Conservation (phyloP, 192 early-diverging fungal species). For the Gigaspora rosea region DNA sequence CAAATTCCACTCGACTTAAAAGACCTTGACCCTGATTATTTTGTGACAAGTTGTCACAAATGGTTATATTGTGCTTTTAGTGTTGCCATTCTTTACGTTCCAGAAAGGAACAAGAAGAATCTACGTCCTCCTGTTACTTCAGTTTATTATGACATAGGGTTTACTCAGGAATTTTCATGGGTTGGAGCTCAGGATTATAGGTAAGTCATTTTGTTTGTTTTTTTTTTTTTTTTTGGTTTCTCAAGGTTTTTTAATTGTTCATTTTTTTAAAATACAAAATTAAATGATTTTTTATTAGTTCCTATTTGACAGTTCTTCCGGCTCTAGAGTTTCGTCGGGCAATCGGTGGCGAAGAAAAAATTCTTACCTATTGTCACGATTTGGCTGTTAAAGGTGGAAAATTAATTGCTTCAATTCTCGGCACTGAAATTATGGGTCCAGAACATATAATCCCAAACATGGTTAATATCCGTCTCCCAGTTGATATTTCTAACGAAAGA, state of each 20-base stretch:
- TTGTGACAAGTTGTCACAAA: conserved; percentile 70
- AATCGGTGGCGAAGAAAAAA: conserved; percentile 62
- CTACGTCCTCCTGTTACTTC: conserved; percentile 53
- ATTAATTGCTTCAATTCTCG: conserved; percentile 57
- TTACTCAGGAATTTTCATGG: conserved; percentile 53
- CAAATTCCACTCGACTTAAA: conserved; percentile 62
- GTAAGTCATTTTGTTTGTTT: no score
- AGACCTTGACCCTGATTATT: conserved; percentile 64
- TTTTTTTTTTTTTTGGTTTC: no score
- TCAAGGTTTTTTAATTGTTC: not conserved
- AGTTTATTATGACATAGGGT: conserved; percentile 41
- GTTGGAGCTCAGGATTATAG: conserved; percentile 50
- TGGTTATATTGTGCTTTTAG: conserved; percentile 63
- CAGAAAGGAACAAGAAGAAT: conserved; percentile 48
- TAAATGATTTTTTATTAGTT: conserved; percentile 1
- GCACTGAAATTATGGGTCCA: conserved; percentile 54
- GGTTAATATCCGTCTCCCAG: conserved; percentile 62
- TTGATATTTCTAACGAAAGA: conserved; percentile 33
- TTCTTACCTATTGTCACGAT: conserved; percentile 54
- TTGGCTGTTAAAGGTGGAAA: conserved; percentile 60
- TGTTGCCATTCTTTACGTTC: conserved; percentile 57
- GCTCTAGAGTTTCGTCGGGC: conserved; percentile 55
- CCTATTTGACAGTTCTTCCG: conserved; percentile 39
- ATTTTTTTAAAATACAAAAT: not conserved
- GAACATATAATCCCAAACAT: conserved; percentile 52